Evolutionary conservation across 352 stramenopile genomes (phyloP).

Genomic region (Phytophthora podocarpi): DNA sequence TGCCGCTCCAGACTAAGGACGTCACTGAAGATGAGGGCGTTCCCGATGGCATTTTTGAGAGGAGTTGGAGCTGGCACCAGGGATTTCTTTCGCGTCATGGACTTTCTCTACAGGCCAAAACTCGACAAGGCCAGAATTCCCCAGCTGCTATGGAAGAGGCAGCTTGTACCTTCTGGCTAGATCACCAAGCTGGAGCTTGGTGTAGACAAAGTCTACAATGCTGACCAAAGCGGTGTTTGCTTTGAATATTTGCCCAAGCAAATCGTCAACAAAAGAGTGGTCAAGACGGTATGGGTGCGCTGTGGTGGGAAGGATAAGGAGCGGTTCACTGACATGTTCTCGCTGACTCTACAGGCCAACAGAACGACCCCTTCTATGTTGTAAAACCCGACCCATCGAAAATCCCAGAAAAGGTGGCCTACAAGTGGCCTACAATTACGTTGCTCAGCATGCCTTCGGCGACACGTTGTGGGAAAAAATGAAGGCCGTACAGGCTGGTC

Average conservation of each 20-base stretch:
- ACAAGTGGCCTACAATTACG: no score
- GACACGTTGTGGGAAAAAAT: constrained; percentile 8
- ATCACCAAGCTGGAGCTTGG: constrained; percentile 4
- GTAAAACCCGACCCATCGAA: constrained; percentile 1
- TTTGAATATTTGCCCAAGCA: constrained; percentile 9
- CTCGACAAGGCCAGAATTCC: not conserved
- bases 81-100: constrained; percentile 1
- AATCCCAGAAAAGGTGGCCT: not conserved
- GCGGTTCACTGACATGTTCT: constrained; percentile 11
- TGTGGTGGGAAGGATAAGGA: constrained; percentile 3
- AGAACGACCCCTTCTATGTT: not conserved
- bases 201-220: constrained; percentile 7
- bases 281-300: constrained; percentile 1
- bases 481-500: not conserved
- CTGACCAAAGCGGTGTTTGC: constrained; percentile 4
- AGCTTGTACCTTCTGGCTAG: no score
- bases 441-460: not conserved
- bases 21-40: constrained; percentile 1
- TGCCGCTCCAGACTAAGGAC: not conserved
- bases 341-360: not conserved
- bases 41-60: not conserved
- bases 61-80: not conserved
- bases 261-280: not conserved
- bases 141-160: constrained; percentile 1
- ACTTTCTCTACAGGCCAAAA: not conserved